phyloP scores from a whole-genome alignment of 768 basidiomycete species.

The Gymnopilus junonius region DNA sequence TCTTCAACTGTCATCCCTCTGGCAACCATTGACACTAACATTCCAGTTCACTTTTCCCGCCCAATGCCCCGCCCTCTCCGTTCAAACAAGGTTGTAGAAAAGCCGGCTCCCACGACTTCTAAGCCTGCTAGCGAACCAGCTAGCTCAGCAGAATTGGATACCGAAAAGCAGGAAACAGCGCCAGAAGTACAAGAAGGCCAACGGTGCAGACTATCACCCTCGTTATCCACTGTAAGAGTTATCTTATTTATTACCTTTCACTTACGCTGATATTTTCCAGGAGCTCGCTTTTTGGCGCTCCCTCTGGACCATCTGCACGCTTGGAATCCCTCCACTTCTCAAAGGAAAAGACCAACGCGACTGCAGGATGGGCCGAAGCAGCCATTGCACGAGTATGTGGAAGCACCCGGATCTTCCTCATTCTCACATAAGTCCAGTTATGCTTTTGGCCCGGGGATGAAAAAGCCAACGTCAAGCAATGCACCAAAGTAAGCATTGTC shows the following conservation, averaged over 20 bases:
- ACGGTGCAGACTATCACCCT: background rate
- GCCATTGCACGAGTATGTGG: background rate
- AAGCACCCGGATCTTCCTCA: background rate
- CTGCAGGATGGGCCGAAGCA: background rate
- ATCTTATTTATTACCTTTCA: too few species aligned
- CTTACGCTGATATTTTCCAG: background rate
- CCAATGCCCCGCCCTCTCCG: too few species aligned
- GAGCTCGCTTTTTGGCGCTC: background rate
- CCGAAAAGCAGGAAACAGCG: too few species aligned
- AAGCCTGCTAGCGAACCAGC: too few species aligned
- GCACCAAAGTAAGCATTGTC: background rate
- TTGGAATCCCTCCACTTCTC: background rate
- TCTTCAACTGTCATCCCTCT: too few species aligned
- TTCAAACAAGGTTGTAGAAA: too few species aligned
- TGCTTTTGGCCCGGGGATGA: background rate
- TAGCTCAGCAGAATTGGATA: too few species aligned
- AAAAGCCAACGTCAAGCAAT: background rate
- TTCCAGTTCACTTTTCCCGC: too few species aligned
- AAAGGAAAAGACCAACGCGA: background rate
- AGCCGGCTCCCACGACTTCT: too few species aligned
- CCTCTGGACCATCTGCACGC: background rate
- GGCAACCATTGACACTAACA: too few species aligned
- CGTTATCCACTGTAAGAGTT: background rate
- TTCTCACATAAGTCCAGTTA: background rate
- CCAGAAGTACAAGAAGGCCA: too few species aligned